Evolutionary conservation across 2,329 filamentous ascomycete species (phyloP), one percentile per base, ranked within the genome.

Genomic region (Macroventuria anomochaeta): DNA sequence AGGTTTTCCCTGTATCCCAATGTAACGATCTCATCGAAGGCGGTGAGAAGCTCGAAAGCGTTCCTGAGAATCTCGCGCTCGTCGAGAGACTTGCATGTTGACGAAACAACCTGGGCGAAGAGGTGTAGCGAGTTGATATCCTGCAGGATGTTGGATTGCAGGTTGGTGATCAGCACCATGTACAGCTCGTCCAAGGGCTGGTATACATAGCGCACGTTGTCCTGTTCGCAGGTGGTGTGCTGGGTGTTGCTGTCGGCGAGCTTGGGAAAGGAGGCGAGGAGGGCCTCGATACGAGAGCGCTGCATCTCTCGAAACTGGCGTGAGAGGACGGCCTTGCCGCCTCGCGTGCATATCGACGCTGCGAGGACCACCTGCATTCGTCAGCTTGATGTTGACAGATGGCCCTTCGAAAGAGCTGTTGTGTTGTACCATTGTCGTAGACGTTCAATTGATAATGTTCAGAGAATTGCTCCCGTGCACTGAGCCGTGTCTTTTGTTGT

Each of bases 121-220:
- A 99, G 85, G 76, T 99, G 96, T 56, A 99, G 85, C 55, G 95
- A 96, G 79, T 97, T 95, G 76, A 99, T 99, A 77, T 99, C 95
- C 80, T 99, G 95, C 44, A 99, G 85, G 66, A 99, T 99, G 79
- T 99, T 99, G 77, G 93, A 97, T 82, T 97, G 95, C 69, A 92
- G 90, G 83, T 99, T 99, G 76, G 96, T 99, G 79, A 99, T 97
- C 71, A 99, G 87, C 63, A 99, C 93, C 86, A 99, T 97, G 85
- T 99, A 99, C 62, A 99, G 88, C 81, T 99, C 96, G 79, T 99
- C 96, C 62, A 99, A 85, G 56, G 95, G 96, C 77, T 99, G 95
- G 82, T 99, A 99, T 54, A 99, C 95, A 75, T 97, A 99, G 80
- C 95, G 93, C 72, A 99, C 95, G 81, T 96, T 97, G 81, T 99